Percentiles rank a stretch among this genome's conserved stretches.
These are phyloP conservation scores for Lactarius vividus DNA, from an alignment of 768 basidiomycete species.

Conservation along the genomic window DNA sequence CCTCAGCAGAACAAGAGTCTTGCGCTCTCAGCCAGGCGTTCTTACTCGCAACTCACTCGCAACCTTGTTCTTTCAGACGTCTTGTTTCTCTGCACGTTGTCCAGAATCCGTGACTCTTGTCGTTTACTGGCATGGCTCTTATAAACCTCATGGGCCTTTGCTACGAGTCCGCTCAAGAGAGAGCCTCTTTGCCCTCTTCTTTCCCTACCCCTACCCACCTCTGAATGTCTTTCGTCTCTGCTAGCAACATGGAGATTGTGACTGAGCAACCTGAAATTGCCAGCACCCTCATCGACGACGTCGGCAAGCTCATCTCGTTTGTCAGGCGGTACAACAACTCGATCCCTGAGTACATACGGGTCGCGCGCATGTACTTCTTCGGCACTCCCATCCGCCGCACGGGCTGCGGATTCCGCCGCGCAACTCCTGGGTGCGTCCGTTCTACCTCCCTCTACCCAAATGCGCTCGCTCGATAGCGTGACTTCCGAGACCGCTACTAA, in stretches of 20 bases:
- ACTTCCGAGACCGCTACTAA: neutral
- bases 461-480: neutral
- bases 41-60: neutral
- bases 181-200: neutral
- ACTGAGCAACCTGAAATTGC: conserved; percentile 6
- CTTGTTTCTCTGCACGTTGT: neutral
- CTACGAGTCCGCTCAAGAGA: neutral
- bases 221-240: neutral
- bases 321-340: conserved; percentile 13
- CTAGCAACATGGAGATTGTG: neutral
- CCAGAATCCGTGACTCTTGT: neutral
- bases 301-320: conserved; percentile 10
- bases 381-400: conserved; percentile 24
- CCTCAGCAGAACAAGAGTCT: conserved; percentile 4
- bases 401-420: neutral
- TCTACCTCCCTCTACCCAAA: neutral
- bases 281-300: conserved; percentile 4
- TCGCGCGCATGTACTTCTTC: conserved; percentile 23
- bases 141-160: conserved; percentile 1
- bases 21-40: neutral
- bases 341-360: conserved; percentile 18
- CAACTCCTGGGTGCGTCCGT: conserved; percentile 18
- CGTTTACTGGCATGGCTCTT: neutral
- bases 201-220: neutral
- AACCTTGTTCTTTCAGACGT: conserved; percentile 12